A percentile compares a stretch with the other conserved stretches of the same genome.
phyloP scores from a whole-genome alignment of 495 filamentous ascomycete species.

The Aspergillus sclerotioniger region DNA sequence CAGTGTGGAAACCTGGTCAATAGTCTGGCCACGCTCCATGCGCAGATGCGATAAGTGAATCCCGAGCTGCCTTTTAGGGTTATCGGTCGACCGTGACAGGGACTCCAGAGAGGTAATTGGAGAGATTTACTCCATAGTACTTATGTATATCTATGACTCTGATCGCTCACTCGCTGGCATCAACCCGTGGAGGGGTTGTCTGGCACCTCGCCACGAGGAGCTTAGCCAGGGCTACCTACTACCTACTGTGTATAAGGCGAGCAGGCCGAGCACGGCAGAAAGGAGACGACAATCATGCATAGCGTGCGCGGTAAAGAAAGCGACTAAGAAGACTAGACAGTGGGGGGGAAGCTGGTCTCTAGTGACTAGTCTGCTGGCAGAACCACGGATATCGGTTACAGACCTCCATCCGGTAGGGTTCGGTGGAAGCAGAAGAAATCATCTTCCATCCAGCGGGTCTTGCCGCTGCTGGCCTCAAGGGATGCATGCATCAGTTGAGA shows the following conservation, averaged over 20 bases:
- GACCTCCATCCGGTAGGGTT: neutral
- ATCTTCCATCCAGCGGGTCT: neutral
- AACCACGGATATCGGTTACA: conserved; percentile 11
- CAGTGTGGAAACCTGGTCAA: conserved; percentile 2
- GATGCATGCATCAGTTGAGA: neutral
- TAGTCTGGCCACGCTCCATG: neutral
- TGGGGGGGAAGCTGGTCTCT: conserved; percentile 15
- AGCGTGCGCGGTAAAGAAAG: conserved; percentile 25
- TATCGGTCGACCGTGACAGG: neutral
- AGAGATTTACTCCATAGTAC: neutral
- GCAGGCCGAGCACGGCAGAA: neutral
- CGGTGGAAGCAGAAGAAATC: neutral
- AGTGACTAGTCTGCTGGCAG: conserved; percentile 9
- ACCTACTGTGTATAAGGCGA: neutral
- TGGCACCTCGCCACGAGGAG: neutral
- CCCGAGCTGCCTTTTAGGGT: neutral
- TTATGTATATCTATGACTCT: neutral
- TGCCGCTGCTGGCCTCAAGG: neutral
- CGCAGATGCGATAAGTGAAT: neutral
- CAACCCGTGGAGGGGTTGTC: neutral
- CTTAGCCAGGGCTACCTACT: neutral
- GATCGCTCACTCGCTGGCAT: neutral
- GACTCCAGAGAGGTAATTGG: neutral
- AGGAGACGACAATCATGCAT: neutral
- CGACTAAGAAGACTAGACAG: conserved; percentile 35